Evolutionary conservation across 805 yeast genomes (phyloP).

Genomic region (Wickerhamomyces silvicola): DNA sequence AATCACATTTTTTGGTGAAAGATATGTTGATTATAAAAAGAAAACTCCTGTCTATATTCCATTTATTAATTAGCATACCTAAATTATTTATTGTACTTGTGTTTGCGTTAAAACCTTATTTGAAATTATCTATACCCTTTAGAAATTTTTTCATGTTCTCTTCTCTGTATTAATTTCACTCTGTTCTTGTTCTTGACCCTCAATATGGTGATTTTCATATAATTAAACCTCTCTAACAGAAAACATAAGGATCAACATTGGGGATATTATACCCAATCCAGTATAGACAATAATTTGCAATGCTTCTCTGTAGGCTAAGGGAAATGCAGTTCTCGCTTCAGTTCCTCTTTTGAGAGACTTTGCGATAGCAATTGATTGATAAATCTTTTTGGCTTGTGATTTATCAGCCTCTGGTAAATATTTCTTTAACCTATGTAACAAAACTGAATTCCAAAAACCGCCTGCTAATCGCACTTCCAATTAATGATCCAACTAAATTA

Average conservation of each 20-base stretch:
- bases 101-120: neutral
- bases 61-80: neutral
- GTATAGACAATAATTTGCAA: constrained; percentile 25
- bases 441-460: constrained; percentile 24
- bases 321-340: constrained; percentile 22
- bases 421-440: constrained; percentile 12
- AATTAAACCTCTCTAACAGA: constrained; percentile 22
- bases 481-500: constrained; percentile 23
- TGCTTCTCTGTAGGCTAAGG: constrained; percentile 26
- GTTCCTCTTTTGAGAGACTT: constrained; percentile 22
- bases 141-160: constrained; percentile 16
- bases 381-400: constrained; percentile 20
- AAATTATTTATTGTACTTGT: neutral
- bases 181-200: constrained; percentile 12
- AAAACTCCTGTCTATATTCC: constrained; percentile 60
- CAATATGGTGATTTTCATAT: constrained; percentile 17
- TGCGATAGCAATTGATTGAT: constrained; percentile 20
- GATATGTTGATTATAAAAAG: constrained; percentile 48
- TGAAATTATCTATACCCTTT: constrained; percentile 6
- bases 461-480: constrained; percentile 25
- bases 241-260: constrained; percentile 24
- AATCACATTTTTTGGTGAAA: constrained; percentile 62
- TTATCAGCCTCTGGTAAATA: constrained; percentile 18
- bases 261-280: constrained; percentile 23
- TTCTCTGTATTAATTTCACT: constrained; percentile 5